Conservation (phyloP, 2,329 filamentous ascomycete species). For the Harringtonia aguacate region DNA sequence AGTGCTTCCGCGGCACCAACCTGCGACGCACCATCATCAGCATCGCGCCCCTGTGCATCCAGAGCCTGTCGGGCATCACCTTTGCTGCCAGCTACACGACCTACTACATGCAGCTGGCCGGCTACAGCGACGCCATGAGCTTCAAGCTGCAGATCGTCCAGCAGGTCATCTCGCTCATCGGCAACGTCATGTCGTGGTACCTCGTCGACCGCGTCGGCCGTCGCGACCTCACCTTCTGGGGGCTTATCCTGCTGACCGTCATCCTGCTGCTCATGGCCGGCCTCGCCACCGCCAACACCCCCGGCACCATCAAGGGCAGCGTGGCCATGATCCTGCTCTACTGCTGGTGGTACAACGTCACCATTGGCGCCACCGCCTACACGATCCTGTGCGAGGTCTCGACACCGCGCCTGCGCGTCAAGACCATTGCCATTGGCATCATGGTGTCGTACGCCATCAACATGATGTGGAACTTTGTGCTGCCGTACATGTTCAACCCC, state of each 20-base stretch:
- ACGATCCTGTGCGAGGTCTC: constrained; percentile 26
- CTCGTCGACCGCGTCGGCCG: constrained; percentile 26
- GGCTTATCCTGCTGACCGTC: constrained; percentile 21
- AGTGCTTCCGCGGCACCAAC: constrained; percentile 39
- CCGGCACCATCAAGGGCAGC: constrained; percentile 14
- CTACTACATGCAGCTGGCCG: constrained; percentile 31
- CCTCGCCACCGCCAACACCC: constrained; percentile 16
- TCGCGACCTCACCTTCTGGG: constrained; percentile 23
- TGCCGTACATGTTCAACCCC: constrained; percentile 14
- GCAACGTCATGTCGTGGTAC: constrained; percentile 28
- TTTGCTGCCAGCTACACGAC: constrained; percentile 27
- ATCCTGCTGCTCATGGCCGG: constrained; percentile 28
- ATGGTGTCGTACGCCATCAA: constrained; percentile 19
- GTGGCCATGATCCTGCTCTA: constrained; percentile 27
- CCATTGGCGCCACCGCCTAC: constrained; percentile 28
- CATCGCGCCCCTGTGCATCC: constrained; percentile 20
- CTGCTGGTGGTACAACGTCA: constrained; percentile 26
- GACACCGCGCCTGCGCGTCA: constrained; percentile 25
- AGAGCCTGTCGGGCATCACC: constrained; percentile 18
- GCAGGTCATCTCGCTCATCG: constrained; percentile 25
- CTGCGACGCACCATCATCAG: constrained; percentile 42
- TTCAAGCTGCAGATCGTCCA: constrained; percentile 20
- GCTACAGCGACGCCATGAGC: constrained; percentile 22
- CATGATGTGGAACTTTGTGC: constrained; percentile 11
- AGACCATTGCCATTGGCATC: constrained; percentile 28